A percentile compares a stretch with the other conserved stretches of the same genome.
These are phyloP conservation scores for Phytophthora litchii DNA, from an alignment of 352 stramenopile genomes.

Conservation along the genomic window DNA sequence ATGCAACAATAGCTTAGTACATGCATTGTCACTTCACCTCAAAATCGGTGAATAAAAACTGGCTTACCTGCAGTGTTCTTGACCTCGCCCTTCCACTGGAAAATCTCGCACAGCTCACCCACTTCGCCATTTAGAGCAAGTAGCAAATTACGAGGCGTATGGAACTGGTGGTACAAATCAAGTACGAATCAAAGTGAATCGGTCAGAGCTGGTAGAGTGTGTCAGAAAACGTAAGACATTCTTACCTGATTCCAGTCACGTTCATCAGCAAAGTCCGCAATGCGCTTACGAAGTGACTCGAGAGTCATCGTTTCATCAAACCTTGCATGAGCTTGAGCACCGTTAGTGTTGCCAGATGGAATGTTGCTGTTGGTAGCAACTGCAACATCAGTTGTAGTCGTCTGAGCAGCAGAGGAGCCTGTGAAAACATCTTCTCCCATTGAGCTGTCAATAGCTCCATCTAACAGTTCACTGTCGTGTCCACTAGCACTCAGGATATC, in stretches of 20 bases:
- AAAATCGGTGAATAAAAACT: not conserved
- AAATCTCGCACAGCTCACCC: constrained; percentile 94
- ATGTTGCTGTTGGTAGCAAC: constrained; percentile 29
- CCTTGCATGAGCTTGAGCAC: constrained; percentile 22
- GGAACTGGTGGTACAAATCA: constrained; percentile 47
- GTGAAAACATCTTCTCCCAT: constrained; percentile 55
- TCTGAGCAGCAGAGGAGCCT: constrained; percentile 27
- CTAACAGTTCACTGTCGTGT: constrained; percentile 65
- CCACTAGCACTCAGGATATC: constrained; percentile 52
- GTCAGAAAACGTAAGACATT: not conserved
- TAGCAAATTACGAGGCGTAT: constrained; percentile 92
- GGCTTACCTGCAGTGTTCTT: constrained; percentile 58
- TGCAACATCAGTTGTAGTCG: constrained; percentile 30
- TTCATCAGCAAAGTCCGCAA: constrained; percentile 63
- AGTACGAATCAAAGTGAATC: not conserved
- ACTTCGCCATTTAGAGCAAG: constrained; percentile 95
- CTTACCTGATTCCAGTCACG: constrained; percentile 83
- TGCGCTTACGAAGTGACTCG: constrained; percentile 56
- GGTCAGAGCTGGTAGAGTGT: constrained; percentile 2
- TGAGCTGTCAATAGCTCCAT: constrained; percentile 54
- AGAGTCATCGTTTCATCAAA: constrained; percentile 72
- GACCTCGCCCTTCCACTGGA: constrained; percentile 93
- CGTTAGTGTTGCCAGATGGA: constrained; percentile 1
- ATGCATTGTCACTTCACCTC: not conserved
- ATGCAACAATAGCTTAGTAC: constrained; percentile 3